Conservation (phyloP, 2,329 filamentous ascomycete genomes). For the Ceratocystis huliohia region DNA sequence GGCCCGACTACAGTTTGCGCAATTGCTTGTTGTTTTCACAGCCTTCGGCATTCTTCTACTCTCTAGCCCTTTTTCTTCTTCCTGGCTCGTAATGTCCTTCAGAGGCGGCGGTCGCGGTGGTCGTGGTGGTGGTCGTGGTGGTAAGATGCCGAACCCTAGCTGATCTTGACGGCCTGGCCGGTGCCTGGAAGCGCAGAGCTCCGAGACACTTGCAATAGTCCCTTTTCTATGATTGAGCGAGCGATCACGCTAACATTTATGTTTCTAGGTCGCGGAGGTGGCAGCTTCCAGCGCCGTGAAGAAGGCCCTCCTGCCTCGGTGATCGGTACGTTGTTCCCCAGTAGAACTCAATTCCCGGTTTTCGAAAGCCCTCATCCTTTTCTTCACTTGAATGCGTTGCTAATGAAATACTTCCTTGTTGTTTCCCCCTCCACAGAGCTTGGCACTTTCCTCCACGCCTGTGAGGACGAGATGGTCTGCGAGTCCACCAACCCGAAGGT, state of each 20-base stretch:
- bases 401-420: neutral
- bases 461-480: constrained; percentile 97
- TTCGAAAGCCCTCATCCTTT: neutral
- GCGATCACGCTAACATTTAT: constrained; percentile 10
- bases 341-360: neutral
- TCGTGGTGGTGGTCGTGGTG: constrained; percentile 29
- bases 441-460: constrained; percentile 85
- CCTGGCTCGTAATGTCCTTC: constrained; percentile 29
- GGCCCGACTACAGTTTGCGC: constrained; percentile 2
- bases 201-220: no score
- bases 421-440: constrained; percentile 48
- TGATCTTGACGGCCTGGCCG: neutral
- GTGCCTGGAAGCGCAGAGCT: no score
- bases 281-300: constrained; percentile 32
- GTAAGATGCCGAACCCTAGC: constrained; percentile 26
- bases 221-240: neutral
- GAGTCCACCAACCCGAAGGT: constrained; percentile 89
- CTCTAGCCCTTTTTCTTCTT: constrained; percentile 1
- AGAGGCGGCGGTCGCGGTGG: constrained; percentile 30
- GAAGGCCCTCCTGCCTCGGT: constrained; percentile 31
- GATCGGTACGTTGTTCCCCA: constrained; percentile 27
- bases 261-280: constrained; percentile 28
- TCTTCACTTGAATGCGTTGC: neutral
- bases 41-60: neutral
- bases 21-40: neutral